Percentiles rank a stretch among this genome's conserved stretches.
Evolutionary conservation across 2,329 filamentous ascomycete species (phyloP).

Genomic region (Chaetomium olivaceum): DNA sequence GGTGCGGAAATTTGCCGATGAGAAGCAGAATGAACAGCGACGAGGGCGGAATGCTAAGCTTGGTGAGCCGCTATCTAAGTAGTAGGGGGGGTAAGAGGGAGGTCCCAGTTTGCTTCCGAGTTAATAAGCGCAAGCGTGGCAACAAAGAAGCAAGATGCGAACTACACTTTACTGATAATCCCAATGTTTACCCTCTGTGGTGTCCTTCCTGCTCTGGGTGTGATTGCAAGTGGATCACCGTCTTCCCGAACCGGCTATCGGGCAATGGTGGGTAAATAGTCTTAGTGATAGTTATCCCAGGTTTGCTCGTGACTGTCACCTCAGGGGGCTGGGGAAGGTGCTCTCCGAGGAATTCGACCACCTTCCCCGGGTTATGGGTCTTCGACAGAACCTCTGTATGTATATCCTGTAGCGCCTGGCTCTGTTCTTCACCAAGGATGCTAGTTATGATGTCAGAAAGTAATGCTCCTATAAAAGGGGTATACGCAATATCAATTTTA

Average conservation of each 20-base stretch:
- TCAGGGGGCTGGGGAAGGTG: background rate
- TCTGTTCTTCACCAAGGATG: background rate
- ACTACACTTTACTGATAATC: background rate
- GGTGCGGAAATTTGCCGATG: background rate
- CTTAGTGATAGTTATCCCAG: background rate
- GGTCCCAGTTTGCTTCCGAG: no score
- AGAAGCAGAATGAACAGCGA: background rate
- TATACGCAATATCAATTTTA: background rate
- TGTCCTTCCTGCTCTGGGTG: background rate
- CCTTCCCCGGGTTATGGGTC: background rate
- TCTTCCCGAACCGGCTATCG: background rate
- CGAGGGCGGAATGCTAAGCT: background rate
- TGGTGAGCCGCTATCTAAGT: background rate
- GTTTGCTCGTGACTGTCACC: background rate
- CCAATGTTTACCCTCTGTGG: background rate
- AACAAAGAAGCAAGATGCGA: no score
- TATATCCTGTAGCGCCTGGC: background rate
- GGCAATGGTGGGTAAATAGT: background rate
- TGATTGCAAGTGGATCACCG: background rate
- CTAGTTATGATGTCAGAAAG: background rate
- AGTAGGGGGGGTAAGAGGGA: background rate
- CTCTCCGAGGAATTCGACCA: background rate
- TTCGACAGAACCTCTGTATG: background rate
- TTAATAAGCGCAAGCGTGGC: no score
- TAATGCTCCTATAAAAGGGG: background rate